Conservation (phyloP, 2,329 filamentous ascomycete genomes). For the Incumbomyces lentus region DNA sequence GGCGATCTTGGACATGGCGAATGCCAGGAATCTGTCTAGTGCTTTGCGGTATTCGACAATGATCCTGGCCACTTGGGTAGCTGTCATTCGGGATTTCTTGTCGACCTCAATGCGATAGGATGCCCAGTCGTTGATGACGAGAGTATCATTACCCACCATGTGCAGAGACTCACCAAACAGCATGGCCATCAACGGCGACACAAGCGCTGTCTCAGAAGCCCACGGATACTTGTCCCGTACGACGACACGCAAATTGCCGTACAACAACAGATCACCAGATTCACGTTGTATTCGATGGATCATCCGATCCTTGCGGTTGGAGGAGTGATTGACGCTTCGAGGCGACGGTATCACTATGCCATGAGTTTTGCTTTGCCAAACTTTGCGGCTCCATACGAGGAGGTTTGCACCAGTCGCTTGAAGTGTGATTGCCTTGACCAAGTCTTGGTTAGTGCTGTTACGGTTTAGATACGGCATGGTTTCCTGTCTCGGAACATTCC, state of each 20-base stretch:
- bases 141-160: slow-evolving; percentile 1
- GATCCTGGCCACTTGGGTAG: slow-evolving; percentile 7
- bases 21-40: slow-evolving; percentile 13
- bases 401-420: slow-evolving; percentile 12
- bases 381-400: slow-evolving; percentile 9
- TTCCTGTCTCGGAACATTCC: background rate
- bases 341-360: background rate
- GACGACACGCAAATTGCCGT: slow-evolving; percentile 8
- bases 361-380: background rate
- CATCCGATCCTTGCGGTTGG: background rate
- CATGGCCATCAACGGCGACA: slow-evolving; percentile 14
- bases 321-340: slow-evolving; percentile 1
- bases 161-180: slow-evolving; percentile 12
- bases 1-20: slow-evolving; percentile 7
- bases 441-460: slow-evolving; percentile 11
- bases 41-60: slow-evolving; percentile 15
- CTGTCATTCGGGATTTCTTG: background rate
- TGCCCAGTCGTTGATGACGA: slow-evolving; percentile 15
- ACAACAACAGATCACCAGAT: slow-evolving; percentile 13
- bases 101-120: slow-evolving; percentile 4
- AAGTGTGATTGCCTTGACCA: slow-evolving; percentile 14
- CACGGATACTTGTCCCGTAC: slow-evolving; percentile 8
- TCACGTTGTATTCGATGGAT: slow-evolving; percentile 3
- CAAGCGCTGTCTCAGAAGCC: slow-evolving; percentile 14
- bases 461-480: slow-evolving; percentile 9